phyloP scores from a whole-genome alignment of 805 yeast species.

The Candida adriatica region DNA sequence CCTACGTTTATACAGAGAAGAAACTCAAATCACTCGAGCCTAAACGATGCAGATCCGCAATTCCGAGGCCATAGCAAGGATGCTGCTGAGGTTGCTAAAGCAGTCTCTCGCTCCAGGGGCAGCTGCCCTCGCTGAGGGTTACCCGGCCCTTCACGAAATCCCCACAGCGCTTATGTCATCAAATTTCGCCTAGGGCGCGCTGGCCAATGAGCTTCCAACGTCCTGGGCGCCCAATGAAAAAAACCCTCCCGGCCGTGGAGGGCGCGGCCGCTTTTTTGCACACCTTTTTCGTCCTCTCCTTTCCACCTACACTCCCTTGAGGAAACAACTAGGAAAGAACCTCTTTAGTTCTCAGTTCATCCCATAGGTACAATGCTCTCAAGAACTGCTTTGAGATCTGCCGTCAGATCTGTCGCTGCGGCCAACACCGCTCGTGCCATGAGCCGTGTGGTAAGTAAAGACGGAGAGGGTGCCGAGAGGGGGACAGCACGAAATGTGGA shows the following conservation, averaged over 20 bases:
- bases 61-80: too few species aligned
- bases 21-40: too few species aligned
- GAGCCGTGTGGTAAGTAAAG: constrained; percentile 37
- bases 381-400: constrained; percentile 81
- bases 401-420: constrained; percentile 71
- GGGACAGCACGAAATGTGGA: too few species aligned
- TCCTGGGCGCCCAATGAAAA: constrained; percentile 19
- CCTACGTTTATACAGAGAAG: too few species aligned
- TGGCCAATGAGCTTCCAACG: constrained; percentile 12
- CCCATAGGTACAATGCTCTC: constrained; percentile 52
- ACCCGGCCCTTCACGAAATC: neutral
- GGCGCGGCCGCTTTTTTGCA: constrained; percentile 18
- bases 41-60: too few species aligned
- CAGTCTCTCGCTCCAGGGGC: too few species aligned
- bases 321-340: constrained; percentile 10
- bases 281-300: constrained; percentile 7
- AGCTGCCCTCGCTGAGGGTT: too few species aligned
- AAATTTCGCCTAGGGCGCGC: constrained; percentile 1
- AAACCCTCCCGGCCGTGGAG: constrained; percentile 12
- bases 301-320: constrained; percentile 2
- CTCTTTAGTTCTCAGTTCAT: constrained; percentile 6
- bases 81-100: too few species aligned
- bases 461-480: too few species aligned
- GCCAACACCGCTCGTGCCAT: constrained; percentile 37
- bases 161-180: constrained; percentile 1